A percentile compares a stretch with the other conserved stretches of the same genome.
phyloP scores from a whole-genome alignment of 177 flowering plant species.

The Tripterygium wilfordii region DNA sequence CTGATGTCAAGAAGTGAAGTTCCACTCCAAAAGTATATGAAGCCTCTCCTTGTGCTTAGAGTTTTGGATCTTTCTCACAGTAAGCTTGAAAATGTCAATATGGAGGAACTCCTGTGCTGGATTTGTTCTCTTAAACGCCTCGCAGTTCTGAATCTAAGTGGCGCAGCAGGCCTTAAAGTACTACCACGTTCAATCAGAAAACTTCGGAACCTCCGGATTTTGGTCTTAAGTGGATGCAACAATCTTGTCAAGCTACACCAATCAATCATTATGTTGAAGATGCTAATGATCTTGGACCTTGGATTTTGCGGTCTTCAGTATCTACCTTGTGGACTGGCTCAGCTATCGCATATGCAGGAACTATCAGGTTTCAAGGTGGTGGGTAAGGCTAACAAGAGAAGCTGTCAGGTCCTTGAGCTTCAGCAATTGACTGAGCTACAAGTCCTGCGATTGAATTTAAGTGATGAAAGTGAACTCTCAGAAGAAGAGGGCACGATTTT shows the following conservation, averaged over 20 bases:
- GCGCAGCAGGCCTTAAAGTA: conserved; percentile 1
- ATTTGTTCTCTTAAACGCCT: conserved; percentile 15
- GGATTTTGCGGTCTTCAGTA: conserved; percentile 8
- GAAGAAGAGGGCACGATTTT: conserved; percentile 7
- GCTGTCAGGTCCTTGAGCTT: conserved; percentile 9
- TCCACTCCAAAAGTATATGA: neutral
- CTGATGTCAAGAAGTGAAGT: conserved; percentile 4
- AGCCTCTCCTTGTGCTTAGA: conserved; percentile 12
- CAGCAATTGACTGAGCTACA: conserved; percentile 8
- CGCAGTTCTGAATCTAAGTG: conserved; percentile 12
- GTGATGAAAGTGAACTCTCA: conserved; percentile 3
- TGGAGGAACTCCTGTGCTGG: conserved; percentile 6
- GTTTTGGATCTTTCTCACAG: conserved; percentile 16
- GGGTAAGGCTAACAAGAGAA: neutral
- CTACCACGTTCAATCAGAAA: conserved; percentile 14
- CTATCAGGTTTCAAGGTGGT: conserved; percentile 16
- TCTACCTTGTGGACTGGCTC: conserved; percentile 10
- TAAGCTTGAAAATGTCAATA: conserved; percentile 2
- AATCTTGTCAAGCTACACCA: conserved; percentile 6
- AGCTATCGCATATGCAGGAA: conserved; percentile 16
- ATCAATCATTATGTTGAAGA: conserved; percentile 8
- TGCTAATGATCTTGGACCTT: conserved; percentile 7
- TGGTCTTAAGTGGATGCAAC: conserved; percentile 12
- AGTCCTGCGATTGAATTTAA: conserved; percentile 10
- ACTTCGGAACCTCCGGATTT: conserved; percentile 14